Conservation (phyloP, 179 eudicot genomes). For the Pouteria campechiana region DNA sequence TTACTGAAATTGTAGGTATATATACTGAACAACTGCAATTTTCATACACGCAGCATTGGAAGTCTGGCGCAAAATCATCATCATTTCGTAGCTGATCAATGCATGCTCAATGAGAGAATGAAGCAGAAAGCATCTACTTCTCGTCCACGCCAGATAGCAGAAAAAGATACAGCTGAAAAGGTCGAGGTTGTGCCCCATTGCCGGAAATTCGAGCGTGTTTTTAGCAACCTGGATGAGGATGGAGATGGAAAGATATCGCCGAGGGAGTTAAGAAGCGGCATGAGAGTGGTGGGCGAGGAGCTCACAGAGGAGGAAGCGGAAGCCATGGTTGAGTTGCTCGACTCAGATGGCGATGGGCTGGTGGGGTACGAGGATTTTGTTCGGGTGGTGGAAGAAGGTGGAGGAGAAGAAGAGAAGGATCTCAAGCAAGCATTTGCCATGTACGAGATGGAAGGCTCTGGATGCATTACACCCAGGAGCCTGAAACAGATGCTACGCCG, state of each 20-base stretch:
- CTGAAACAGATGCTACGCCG: background rate
- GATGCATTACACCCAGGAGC: background rate
- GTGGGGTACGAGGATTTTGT: slow-evolving; percentile 39
- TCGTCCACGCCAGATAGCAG: too few relatives aligned
- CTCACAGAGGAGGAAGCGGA: slow-evolving; percentile 36
- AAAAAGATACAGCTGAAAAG: too few relatives aligned
- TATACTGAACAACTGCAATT: too few relatives aligned
- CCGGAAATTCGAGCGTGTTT: too few relatives aligned
- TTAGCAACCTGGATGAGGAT: slow-evolving; percentile 38
- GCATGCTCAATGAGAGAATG: too few relatives aligned
- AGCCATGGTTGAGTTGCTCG: slow-evolving; percentile 33
- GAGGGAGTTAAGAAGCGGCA: slow-evolving; percentile 26
- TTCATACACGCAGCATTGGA: too few relatives aligned
- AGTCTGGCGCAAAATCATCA: too few relatives aligned
- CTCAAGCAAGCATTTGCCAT: background rate
- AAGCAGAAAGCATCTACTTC: too few relatives aligned
- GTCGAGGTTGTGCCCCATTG: too few relatives aligned
- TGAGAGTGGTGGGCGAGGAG: slow-evolving; percentile 23
- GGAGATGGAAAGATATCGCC: slow-evolving; percentile 53
- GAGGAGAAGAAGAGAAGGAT: slow-evolving; percentile 4
- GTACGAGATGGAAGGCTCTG: slow-evolving; percentile 1
- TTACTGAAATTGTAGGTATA: too few relatives aligned
- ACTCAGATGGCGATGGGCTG: slow-evolving; percentile 49
- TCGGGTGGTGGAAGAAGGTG: slow-evolving; percentile 18
- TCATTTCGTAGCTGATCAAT: too few relatives aligned